Percentiles rank a stretch among this genome's conserved stretches.
phyloP scores from a whole-genome alignment of 768 basidiomycete genomes.

The Epithele typhae region DNA sequence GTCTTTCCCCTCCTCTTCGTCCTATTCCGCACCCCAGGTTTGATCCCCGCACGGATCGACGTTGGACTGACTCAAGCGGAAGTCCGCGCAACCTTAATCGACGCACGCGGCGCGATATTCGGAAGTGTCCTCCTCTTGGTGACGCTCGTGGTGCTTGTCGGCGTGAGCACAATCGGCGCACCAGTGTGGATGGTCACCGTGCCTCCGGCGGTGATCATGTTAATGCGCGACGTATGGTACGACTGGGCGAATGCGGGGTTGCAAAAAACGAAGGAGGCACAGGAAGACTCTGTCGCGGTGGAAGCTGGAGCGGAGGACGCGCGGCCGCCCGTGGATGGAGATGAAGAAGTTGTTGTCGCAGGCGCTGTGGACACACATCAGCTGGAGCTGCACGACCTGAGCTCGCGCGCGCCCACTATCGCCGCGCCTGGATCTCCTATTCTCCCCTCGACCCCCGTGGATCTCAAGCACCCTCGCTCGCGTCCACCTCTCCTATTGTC shows the following conservation, averaged over 20 bases:
- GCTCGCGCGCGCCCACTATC: background rate
- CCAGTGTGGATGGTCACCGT: constrained; percentile 84
- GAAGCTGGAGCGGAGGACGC: background rate
- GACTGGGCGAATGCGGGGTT: constrained; percentile 20
- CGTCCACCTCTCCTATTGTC: constrained; percentile 6
- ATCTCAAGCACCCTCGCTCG: background rate
- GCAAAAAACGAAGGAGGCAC: too few species aligned
- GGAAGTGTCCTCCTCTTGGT: constrained; percentile 62
- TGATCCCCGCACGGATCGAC: constrained; percentile 22
- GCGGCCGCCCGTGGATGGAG: background rate
- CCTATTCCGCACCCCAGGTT: constrained; percentile 54
- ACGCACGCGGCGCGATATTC: constrained; percentile 70
- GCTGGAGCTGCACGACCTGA: constrained; percentile 1
- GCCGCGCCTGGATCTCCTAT: background rate
- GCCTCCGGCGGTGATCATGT: constrained; percentile 73
- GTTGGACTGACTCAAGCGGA: constrained; percentile 23
- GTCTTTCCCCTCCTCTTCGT: constrained; percentile 56
- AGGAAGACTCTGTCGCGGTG: background rate
- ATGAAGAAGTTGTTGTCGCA: background rate
- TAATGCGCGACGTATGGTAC: constrained; percentile 57
- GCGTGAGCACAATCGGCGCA: constrained; percentile 68
- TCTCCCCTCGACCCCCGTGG: background rate
- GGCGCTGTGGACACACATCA: background rate
- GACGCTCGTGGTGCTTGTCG: constrained; percentile 71
- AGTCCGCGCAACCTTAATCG: constrained; percentile 60